Evolutionary conservation across 306 rosid genomes (phyloP).

Genomic region (Acacia confusa): DNA sequence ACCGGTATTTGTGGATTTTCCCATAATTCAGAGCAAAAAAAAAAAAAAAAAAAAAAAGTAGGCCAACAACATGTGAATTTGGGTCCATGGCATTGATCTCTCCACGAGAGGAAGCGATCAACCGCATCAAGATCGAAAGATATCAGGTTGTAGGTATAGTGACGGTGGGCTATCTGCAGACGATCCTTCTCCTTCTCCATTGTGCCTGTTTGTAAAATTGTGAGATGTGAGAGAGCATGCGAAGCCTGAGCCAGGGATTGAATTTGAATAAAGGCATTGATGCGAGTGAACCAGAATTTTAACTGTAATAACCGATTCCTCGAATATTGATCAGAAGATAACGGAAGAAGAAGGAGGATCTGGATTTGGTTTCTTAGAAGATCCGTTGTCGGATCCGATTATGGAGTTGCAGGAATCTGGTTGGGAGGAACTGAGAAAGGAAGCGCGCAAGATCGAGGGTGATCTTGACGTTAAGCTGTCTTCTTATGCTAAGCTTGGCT

Average conservation of each 20-base stretch:
- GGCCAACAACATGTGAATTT: background rate
- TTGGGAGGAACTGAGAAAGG: slow-evolving; percentile 95
- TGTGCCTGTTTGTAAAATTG: background rate
- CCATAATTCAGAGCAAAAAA: too few relatives aligned
- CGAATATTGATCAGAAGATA: slow-evolving; percentile 17
- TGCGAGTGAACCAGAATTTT: background rate
- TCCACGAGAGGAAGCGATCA: background rate
- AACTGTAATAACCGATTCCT: slow-evolving; percentile 44
- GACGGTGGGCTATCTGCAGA: background rate
- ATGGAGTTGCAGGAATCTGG: slow-evolving; percentile 98
- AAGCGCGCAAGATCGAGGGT: slow-evolving; percentile 96
- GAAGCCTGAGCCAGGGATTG: background rate
- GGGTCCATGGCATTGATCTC: background rate
- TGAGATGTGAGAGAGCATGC: background rate
- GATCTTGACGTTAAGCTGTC: slow-evolving; percentile 98
- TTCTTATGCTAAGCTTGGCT: slow-evolving; percentile 87
- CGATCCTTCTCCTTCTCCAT: background rate
- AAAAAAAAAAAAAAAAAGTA: too few relatives aligned
- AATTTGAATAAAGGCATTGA: background rate
- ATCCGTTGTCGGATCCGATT: slow-evolving; percentile 64
- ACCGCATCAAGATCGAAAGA: too few relatives aligned
- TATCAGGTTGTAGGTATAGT: background rate
- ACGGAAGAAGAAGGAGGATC: slow-evolving; percentile 40
- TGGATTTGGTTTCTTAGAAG: slow-evolving; percentile 32
- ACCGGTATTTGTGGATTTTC: too few relatives aligned